Conservation (phyloP, 345 rosid genomes). For the Alliaria petiolata region DNA sequence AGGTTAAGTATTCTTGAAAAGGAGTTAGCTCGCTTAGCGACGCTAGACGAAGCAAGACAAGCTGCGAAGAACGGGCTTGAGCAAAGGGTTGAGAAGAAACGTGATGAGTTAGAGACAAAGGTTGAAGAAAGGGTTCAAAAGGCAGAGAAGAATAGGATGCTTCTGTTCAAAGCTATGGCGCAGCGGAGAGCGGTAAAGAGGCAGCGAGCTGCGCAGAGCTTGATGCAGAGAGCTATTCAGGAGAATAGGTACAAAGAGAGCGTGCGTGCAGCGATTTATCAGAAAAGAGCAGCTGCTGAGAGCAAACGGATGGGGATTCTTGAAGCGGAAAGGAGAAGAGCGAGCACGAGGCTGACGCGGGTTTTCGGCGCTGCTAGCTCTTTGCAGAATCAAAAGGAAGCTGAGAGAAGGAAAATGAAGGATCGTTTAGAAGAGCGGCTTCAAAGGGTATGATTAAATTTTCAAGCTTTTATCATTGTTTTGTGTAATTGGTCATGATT, state of each 20-base stretch:
- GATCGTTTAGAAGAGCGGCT: conserved; percentile 80
- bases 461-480: not conserved
- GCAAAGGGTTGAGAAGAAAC: conserved; percentile 63
- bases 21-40: conserved; percentile 74
- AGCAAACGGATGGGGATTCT: conserved; percentile 70
- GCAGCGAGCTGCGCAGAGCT: conserved; percentile 77
- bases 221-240: conserved; percentile 61
- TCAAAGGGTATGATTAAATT: conserved; percentile 58
- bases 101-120: conserved; percentile 76
- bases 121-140: conserved; percentile 75
- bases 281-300: conserved; percentile 89
- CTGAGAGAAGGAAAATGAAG: conserved; percentile 71
- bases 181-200: conserved; percentile 65
- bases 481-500: not conserved
- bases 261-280: conserved; percentile 71
- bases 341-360: conserved; percentile 58
- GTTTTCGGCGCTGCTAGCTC: conserved; percentile 66
- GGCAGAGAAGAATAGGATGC: conserved; percentile 93
- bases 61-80: conserved; percentile 79
- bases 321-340: conserved; percentile 80
- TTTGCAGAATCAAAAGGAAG: conserved; percentile 63
- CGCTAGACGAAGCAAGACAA: conserved; percentile 81
- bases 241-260: conserved; percentile 91
- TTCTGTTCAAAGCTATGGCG: conserved; percentile 61
- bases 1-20: conserved; percentile 80